A percentile compares a stretch with the other conserved stretches of the same genome.
These are phyloP conservation scores for Beauveria rudraprayagi DNA, from an alignment of 2,329 filamentous ascomycete genomes.

Conservation along the genomic window DNA sequence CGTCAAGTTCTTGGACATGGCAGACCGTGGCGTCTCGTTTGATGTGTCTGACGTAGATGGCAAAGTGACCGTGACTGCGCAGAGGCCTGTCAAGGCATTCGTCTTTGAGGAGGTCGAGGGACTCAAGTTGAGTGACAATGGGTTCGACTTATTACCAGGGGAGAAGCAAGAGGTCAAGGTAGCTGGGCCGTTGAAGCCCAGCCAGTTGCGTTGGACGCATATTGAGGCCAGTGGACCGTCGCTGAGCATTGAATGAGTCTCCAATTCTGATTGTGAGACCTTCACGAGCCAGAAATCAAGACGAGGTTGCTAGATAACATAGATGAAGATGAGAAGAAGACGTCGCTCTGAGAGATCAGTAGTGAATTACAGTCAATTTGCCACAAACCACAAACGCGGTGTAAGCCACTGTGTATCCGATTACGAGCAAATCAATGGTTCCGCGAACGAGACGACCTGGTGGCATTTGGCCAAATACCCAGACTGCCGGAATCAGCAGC, in stretches of 20 bases:
- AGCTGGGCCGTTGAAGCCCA: neutral
- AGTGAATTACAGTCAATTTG: neutral
- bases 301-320: no score
- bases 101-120: constrained; percentile 41
- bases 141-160: constrained; percentile 49
- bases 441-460: constrained; percentile 51
- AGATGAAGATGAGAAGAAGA: neutral
- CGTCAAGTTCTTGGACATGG: constrained; percentile 49
- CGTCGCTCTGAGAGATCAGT: neutral
- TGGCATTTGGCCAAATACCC: constrained; percentile 65
- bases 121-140: constrained; percentile 45
- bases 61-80: constrained; percentile 24
- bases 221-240: constrained; percentile 13
- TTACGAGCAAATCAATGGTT: neutral
- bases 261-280: no score
- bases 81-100: constrained; percentile 48
- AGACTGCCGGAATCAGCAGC: constrained; percentile 31
- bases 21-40: constrained; percentile 31
- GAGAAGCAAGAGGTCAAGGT: constrained; percentile 19
- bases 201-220: constrained; percentile 15
- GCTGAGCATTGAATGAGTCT: neutral
- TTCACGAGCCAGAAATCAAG: no score
- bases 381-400: neutral
- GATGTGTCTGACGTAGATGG: constrained; percentile 20
- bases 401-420: neutral